Evolutionary conservation across 2,329 filamentous ascomycete species (phyloP).

Genomic region (Talaromyces rugulosus): DNA sequence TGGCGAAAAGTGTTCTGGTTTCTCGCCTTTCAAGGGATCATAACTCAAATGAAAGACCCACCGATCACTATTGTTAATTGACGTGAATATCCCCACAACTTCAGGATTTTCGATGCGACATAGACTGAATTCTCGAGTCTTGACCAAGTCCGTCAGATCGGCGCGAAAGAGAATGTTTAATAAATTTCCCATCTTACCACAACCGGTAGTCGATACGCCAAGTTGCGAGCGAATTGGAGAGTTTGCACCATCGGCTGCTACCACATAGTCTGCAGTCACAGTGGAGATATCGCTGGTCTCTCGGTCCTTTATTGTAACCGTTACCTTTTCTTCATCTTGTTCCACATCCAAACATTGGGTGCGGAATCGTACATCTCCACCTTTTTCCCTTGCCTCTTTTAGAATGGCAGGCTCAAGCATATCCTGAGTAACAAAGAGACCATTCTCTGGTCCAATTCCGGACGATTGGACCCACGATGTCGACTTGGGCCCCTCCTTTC

Average conservation of each 20-base stretch:
- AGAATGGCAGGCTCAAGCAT: constrained; percentile 9
- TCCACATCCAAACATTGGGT: constrained; percentile 1
- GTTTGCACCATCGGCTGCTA: constrained; percentile 9
- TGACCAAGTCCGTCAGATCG: constrained; percentile 6
- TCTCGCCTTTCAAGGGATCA: constrained; percentile 3
- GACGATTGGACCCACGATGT: background rate
- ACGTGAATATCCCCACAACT: constrained; percentile 2
- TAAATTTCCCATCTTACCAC: constrained; percentile 8
- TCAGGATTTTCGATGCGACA: constrained; percentile 2
- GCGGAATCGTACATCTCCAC: constrained; percentile 6
- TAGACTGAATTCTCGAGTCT: constrained; percentile 8
- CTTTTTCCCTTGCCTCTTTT: constrained; percentile 2
- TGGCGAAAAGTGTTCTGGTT: constrained; percentile 3
- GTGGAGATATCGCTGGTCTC: background rate
- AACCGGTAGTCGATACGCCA: constrained; percentile 1
- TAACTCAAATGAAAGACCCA: constrained; percentile 11
- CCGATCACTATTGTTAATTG: constrained; percentile 12
- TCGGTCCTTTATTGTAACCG: constrained; percentile 3
- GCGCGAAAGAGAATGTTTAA: constrained; percentile 11
- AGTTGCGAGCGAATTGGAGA: constrained; percentile 8
- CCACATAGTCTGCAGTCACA: constrained; percentile 6
- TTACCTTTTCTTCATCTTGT: constrained; percentile 4
- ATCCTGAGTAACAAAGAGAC: constrained; percentile 12
- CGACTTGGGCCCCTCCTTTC: background rate
- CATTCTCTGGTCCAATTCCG: constrained; percentile 7